Base-by-base conservation (phyloP, 495 filamentous ascomycete species). In the Chaetomium cochliodes region DNA sequence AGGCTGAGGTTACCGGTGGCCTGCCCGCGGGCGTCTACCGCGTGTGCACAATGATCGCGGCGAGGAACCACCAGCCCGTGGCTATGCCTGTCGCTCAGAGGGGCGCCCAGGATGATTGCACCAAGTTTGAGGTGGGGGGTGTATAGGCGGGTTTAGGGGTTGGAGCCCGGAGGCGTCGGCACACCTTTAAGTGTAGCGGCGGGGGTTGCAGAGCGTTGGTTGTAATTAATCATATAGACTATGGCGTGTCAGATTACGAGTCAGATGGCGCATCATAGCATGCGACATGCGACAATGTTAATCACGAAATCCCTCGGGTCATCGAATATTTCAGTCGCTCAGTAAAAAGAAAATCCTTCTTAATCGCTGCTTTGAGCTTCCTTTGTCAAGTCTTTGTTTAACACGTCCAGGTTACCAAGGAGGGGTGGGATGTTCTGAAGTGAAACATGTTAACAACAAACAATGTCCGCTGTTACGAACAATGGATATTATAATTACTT, bases 11-110 rank as follows among this genome's bases (percentile, higher is more conserved):
- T 5, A 59, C 44, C 0, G 67, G 67, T 5, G 71, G 71, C 0
- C 56, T 73, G 22, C 65, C 68, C 5, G 26, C 44, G 16, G 71
- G 71, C 9, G 47, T 67, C 22, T 73, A 69, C 50, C 61, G 71
- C 3, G 61, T 71, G 7, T 73, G 69, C 50, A 71, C 66, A 0
- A 70, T 73, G 54, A 61, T 70, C 22, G 60, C 67, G 2, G 69
- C 67, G 25, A 39, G 62, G 41, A 71, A 73, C 41, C 71, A 73
- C 49, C 71, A 71, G 56, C 69, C 71, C 3, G 71, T 71, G 20
- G 58, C 62, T n/a, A 73, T 73, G 71, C 69, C 69, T 13, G 57
- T 73, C 13, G 71, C 71, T 62, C 67, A 73, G 67, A 63, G 71
- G 15, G 71, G 71, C 4, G 60, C 69, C 18, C 71, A 71, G 57